Percentiles rank a stretch among this genome's conserved stretches.
Evolutionary conservation across 1,284 basidiomycete species (phyloP).

Genomic region (Neolentinus lepideus): DNA sequence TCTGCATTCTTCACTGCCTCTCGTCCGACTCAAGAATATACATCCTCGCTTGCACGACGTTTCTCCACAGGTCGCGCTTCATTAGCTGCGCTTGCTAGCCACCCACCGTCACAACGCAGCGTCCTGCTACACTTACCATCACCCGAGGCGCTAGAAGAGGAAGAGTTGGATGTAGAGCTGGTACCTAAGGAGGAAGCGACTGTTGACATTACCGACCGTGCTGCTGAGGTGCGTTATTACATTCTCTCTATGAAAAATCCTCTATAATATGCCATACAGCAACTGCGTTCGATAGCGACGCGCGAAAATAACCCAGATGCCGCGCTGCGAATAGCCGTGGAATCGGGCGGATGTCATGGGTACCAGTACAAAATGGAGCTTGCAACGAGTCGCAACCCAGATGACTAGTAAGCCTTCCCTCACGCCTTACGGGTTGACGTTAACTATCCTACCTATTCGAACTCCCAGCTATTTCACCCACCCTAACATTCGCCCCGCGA

Average conservation of each 20-base stretch:
- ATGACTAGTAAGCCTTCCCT: slow-evolving; percentile 71
- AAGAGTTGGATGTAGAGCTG: slow-evolving; percentile 49
- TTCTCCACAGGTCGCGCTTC: neutral
- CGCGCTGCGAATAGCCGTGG: slow-evolving; percentile 72
- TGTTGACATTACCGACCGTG: slow-evolving; percentile 58
- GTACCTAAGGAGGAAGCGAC: slow-evolving; percentile 36
- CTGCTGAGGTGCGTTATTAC: slow-evolving; percentile 51
- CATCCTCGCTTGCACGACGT: neutral
- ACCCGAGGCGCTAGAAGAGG: slow-evolving; percentile 29
- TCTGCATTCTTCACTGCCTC: neutral
- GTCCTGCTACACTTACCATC: neutral
- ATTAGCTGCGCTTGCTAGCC: neutral
- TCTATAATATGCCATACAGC: slow-evolving; percentile 31
- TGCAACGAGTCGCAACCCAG: slow-evolving; percentile 45
- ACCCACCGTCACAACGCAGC: neutral
- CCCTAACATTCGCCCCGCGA: slow-evolving; percentile 60
- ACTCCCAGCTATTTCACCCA: slow-evolving; percentile 53
- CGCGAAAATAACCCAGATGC: slow-evolving; percentile 52
- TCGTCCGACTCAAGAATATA: neutral
- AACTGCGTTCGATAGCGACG: slow-evolving; percentile 55
- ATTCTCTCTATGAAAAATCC: neutral
- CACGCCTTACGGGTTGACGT: too few relatives aligned
- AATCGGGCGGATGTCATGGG: slow-evolving; percentile 89
- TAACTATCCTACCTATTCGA: too few relatives aligned
- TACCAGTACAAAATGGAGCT: slow-evolving; percentile 90